Conservation (phyloP, 352 stramenopile species). For the Pythium dissotocum region DNA sequence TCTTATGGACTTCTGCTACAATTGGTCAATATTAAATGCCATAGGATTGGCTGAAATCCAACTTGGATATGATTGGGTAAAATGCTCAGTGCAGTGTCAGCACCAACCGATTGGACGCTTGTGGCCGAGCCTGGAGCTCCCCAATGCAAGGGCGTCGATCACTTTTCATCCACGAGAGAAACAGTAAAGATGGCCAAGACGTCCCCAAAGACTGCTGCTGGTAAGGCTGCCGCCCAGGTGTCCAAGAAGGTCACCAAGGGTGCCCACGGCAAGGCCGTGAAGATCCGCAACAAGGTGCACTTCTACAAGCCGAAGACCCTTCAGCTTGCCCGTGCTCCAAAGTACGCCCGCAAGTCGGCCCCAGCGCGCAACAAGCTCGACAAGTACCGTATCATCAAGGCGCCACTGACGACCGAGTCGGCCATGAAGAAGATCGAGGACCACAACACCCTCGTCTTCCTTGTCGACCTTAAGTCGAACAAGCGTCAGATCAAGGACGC, state of each 20-base stretch:
- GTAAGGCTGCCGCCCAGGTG: slow-evolving; percentile 92
- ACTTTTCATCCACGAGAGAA: slow-evolving; percentile 51
- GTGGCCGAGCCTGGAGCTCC: slow-evolving; percentile 3
- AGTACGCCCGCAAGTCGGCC: slow-evolving; percentile 94
- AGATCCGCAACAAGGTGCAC: slow-evolving; percentile 99
- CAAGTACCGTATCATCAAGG: slow-evolving; percentile 99
- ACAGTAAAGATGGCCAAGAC: slow-evolving; percentile 80
- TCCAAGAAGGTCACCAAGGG: slow-evolving; percentile 96
- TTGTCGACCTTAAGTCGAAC: slow-evolving; percentile 99
- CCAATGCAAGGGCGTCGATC: not conserved
- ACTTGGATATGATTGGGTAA: slow-evolving; percentile 23
- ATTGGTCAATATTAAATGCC: not conserved
- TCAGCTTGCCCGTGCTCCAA: slow-evolving; percentile 92
- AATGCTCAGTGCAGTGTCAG: slow-evolving; percentile 14
- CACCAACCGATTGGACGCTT: slow-evolving; percentile 25
- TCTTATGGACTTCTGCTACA: not conserved
- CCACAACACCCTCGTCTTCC: slow-evolving; percentile 99
- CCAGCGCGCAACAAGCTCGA: slow-evolving; percentile 96
- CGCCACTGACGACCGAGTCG: slow-evolving; percentile 98
- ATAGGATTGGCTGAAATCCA: slow-evolving; percentile 21
- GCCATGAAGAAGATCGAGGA: slow-evolving; percentile 99
- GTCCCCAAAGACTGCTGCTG: slow-evolving; percentile 77
- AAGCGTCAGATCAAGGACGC: slow-evolving; percentile 99
- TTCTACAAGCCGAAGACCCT: slow-evolving; percentile 99
- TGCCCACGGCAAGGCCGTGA: slow-evolving; percentile 96